Percentiles rank a stretch among this genome's conserved stretches.
Evolutionary conservation across 371 early-diverging fungal genomes (phyloP).

Genomic region (Lichtheimia hyalospora): DNA sequence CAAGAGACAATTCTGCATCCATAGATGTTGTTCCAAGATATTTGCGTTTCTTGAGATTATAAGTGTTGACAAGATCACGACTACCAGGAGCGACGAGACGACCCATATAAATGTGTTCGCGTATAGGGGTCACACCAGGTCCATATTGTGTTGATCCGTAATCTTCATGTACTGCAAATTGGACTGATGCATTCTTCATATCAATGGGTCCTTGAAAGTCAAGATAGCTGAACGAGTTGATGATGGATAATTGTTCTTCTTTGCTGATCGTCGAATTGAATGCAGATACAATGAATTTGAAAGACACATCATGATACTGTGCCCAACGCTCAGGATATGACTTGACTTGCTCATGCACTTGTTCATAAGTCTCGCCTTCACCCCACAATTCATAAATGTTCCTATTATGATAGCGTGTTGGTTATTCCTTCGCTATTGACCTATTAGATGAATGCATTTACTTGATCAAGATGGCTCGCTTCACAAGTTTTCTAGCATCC

Average conservation of each 20-base stretch:
- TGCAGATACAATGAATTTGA: slow-evolving; percentile 81
- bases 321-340: slow-evolving; percentile 60
- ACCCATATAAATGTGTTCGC: slow-evolving; percentile 73
- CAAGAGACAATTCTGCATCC: slow-evolving; percentile 95
- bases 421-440: neutral
- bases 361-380: slow-evolving; percentile 59
- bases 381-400: slow-evolving; percentile 83
- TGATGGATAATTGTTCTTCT: slow-evolving; percentile 72
- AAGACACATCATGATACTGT: slow-evolving; percentile 63
- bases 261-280: slow-evolving; percentile 73
- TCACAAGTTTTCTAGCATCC: slow-evolving; percentile 74
- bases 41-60: slow-evolving; percentile 89
- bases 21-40: slow-evolving; percentile 96
- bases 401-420: slow-evolving; percentile 29
- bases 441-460: slow-evolving; percentile 19
- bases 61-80: slow-evolving; percentile 73
- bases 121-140: slow-evolving; percentile 21
- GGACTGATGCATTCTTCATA: slow-evolving; percentile 80
- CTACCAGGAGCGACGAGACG: slow-evolving; percentile 67
- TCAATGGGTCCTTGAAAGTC: slow-evolving; percentile 78
- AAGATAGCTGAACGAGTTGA: slow-evolving; percentile 79
- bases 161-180: slow-evolving; percentile 81
- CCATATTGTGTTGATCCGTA: slow-evolving; percentile 53
- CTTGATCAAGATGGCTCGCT: slow-evolving; percentile 86
- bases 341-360: slow-evolving; percentile 63